Evolutionary conservation across 768 basidiomycete species (phyloP), one percentile per base, ranked within the genome.

Genomic region (Russula griseocarnosa): DNA sequence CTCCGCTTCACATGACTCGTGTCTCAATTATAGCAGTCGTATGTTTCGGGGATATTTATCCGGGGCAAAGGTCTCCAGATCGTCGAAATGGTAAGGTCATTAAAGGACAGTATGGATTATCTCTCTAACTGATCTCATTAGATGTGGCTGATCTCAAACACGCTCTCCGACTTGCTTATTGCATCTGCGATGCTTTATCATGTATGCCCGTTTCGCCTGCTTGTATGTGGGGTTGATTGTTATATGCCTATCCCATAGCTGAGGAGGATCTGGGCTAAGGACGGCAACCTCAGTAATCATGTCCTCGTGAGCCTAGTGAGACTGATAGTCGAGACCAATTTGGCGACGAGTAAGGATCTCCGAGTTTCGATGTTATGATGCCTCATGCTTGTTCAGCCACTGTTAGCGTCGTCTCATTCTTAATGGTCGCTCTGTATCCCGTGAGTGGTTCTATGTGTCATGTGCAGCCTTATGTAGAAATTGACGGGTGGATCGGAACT

Each of bases 271-370:
- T 22, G 28, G 9, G 22, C 6, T 3, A 54, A 10, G 42, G 69
- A 55, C n/a, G 10, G 36, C 30, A 8, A 18, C 1, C 40, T 38
- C 24, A 53, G 34, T 18, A 22, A 3, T 3, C 52, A 70, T 22
- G 32, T 66, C 18, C 51, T 73, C 2, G 40, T 63, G 2, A 63
- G 65, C 9, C 59, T 72, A 11, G 66, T 73, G 6, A 65, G 68
- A 4, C 28, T 73, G 49, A 70, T 69, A 1, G 51, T 73, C 20
- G 71, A 73, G 61, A 68, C 72, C 1, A 72, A 71, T 55, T 14
- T 63, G 3, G 53, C 69, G 63, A 24, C 67, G 50, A 47, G 67
- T 66, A 30, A 34, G 53, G 22, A 30, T 18, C 16, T 32, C 4
- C 40, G 28, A 4, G n/a, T 13, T 5, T 26, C 10, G 13, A 24